These are phyloP conservation scores for Erysimum cheiranthoides DNA, from an alignment of 345 rosid genomes.

Conservation along the genomic window DNA sequence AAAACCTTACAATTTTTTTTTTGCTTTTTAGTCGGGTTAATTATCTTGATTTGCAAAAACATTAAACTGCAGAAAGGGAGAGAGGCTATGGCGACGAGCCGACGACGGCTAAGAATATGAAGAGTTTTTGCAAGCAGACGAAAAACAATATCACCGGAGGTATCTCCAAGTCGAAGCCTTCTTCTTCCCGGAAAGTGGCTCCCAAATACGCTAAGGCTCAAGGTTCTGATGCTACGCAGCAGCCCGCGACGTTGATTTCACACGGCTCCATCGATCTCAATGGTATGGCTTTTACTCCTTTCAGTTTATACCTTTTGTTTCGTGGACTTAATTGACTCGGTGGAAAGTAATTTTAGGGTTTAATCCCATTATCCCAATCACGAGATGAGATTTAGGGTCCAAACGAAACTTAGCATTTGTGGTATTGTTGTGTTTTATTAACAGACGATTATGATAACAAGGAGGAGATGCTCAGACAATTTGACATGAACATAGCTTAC, in stretches of 20 bases:
- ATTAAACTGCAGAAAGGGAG: slow-evolving; percentile 30
- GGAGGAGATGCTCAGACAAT: slow-evolving; percentile 67
- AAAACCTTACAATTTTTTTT: no score
- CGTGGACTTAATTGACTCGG: no score
- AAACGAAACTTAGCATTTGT: neutral
- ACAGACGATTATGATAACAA: slow-evolving; percentile 54
- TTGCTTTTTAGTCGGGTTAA: no score
- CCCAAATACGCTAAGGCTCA: slow-evolving; percentile 50
- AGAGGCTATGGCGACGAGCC: slow-evolving; percentile 47
- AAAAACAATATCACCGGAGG: slow-evolving; percentile 50
- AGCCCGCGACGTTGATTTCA: slow-evolving; percentile 56
- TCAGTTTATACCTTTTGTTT: neutral
- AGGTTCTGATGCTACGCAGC: slow-evolving; percentile 51
- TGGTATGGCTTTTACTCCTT: slow-evolving; percentile 43
- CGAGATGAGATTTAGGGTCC: neutral
- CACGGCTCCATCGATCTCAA: slow-evolving; percentile 60
- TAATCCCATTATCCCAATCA: neutral
- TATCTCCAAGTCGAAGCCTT: slow-evolving; percentile 49
- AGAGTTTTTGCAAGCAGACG: slow-evolving; percentile 69
- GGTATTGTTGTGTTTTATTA: slow-evolving; percentile 16
- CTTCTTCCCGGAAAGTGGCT: slow-evolving; percentile 44
- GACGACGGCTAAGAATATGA: slow-evolving; percentile 55
- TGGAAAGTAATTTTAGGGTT: slow-evolving; percentile 25
- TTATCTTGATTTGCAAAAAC: no score
- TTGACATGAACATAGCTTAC: slow-evolving; percentile 82